Evolutionary conservation across 208 protist species (phyloP).

Genomic region (Eutreptiella sp.): DNA sequence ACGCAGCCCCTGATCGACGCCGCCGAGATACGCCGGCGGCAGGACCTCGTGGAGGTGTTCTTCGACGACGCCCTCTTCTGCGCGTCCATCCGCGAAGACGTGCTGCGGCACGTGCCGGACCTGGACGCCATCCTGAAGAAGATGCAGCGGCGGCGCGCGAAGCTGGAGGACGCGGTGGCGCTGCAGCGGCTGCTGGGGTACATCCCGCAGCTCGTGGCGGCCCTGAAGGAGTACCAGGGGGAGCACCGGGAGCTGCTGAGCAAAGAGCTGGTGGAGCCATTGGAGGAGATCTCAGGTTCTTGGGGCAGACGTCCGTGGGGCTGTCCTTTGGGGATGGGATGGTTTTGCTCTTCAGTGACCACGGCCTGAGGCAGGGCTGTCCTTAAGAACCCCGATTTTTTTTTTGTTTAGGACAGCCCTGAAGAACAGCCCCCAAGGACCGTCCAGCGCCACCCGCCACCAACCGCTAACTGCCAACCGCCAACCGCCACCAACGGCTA

Average conservation of each 20-base stretch:
- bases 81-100: conserved; percentile 60
- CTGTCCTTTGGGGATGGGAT: no score
- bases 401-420: no score
- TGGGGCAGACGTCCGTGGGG: no score
- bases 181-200: conserved; percentile 71
- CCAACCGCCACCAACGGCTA: no score
- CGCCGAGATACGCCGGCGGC: conserved; percentile 80
- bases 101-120: conserved; percentile 80
- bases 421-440: no score
- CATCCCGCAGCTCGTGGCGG: conserved; percentile 52
- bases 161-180: conserved; percentile 72
- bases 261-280: conserved; percentile 67
- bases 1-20: conserved; percentile 88
- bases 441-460: no score
- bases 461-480: no score
- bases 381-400: no score
- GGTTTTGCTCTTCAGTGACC: no score
- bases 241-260: conserved; percentile 59
- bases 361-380: no score
- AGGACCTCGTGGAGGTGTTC: conserved; percentile 86
- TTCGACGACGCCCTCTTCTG: conserved; percentile 69
- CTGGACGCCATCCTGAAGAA: conserved; percentile 83
- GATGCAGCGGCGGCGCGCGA: conserved; percentile 65
- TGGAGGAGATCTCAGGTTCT: conserved; percentile 72
- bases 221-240: conserved; percentile 55